Evolutionary conservation across 805 yeast genomes (phyloP), one percentile per base, ranked within the genome.

Genomic region (Metschnikowia bowlesiae): DNA sequence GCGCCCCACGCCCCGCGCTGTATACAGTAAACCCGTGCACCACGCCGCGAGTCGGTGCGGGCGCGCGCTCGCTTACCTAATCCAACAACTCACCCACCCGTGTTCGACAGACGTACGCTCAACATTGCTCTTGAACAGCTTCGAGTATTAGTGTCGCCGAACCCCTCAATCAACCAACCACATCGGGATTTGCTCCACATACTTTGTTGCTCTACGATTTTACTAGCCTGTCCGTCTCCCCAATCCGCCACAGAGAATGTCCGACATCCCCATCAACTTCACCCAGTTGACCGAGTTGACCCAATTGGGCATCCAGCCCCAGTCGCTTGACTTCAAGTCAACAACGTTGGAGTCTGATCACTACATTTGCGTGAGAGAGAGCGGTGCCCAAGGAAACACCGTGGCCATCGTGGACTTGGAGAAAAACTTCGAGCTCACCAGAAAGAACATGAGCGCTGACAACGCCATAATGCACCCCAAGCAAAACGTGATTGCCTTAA

Each of bases 391-490:
- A 35, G 84, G 92, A 53, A 91, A 89, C 70, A 79, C 94, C n/a
- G 98, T 95, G 48, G 96, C 96, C 40, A 94, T 94, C 62, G 82
- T 94, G 55, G 95, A 94, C 65, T 77, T 94, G 63, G 78, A 81
- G 56, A 83, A 87, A 65, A 83, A 83, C 73, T 88, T 88, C 70
- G 80, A 82, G 60, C 82, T 91, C 53, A 85, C 87, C 22, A 84
- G 95, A 65, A 92, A 94, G 71, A 87, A 88, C 68, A 94, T 94
- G 96, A 80, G 88, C 49, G 99, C 99, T 41, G 99, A 94, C 71
- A 87, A 90, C 55, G 98, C 97, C 46, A 94, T 94, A 65, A 84
- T 94, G 94, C 95, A 90, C 69, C 98, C 99, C 33, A 64, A 72
- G n/a, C 83, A 85, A 68, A 83, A 86, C 70, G 89, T 91, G 55